Conservation (phyloP, 148 eudicot genomes). For the Fagopyrum homotropicum region DNA sequence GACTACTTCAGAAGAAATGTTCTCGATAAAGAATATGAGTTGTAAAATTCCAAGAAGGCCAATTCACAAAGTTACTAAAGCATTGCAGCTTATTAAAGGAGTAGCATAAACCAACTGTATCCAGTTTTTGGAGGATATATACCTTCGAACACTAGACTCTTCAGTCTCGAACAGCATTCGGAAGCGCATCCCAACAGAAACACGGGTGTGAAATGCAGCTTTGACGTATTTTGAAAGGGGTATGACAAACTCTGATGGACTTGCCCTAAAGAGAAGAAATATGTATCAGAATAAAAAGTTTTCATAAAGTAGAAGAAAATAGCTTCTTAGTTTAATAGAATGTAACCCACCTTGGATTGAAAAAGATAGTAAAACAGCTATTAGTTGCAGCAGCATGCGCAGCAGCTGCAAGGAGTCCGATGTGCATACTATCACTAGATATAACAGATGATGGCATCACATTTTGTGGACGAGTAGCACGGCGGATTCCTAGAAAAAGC, state of each 20-base stretch:
- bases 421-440: slow-evolving; percentile 83
- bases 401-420: slow-evolving; percentile 83
- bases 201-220: slow-evolving; percentile 72
- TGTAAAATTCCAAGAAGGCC: background rate
- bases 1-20: background rate
- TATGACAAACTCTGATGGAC: slow-evolving; percentile 77
- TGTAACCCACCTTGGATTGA: slow-evolving; percentile 53
- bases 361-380: slow-evolving; percentile 71
- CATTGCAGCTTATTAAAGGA: background rate
- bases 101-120: background rate
- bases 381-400: slow-evolving; percentile 82
- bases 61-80: background rate
- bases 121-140: slow-evolving; percentile 8
- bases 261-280: slow-evolving; percentile 39
- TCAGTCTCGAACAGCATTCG: slow-evolving; percentile 83
- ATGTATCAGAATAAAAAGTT: slow-evolving; percentile 16
- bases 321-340: background rate
- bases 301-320: background rate
- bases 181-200: slow-evolving; percentile 85
- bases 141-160: slow-evolving; percentile 80
- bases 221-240: slow-evolving; percentile 68
- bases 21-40: background rate
- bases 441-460: slow-evolving; percentile 77
- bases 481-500: slow-evolving; percentile 66
- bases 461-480: slow-evolving; percentile 69